Conservation (phyloP, 139 green algal species). For the Micractinium conductrix region DNA sequence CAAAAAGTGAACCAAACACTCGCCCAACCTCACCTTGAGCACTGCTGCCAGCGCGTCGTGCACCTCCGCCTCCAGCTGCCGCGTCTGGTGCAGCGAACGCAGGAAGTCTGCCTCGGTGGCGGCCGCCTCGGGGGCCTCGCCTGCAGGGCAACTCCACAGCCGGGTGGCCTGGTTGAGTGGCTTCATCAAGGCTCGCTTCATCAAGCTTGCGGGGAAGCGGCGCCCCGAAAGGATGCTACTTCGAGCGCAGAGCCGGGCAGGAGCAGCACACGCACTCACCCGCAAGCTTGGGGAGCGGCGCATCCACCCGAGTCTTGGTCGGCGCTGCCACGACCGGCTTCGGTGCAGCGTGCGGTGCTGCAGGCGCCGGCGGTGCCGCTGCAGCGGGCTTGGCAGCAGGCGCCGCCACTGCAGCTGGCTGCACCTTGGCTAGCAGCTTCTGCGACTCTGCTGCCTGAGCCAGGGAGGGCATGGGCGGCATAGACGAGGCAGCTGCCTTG, state of each 20-base stretch:
- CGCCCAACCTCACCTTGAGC: constrained; percentile 30
- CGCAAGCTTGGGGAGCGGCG: neutral
- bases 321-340: neutral
- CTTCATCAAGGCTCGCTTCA: too few relatives aligned
- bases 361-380: neutral
- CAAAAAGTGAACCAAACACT: too few relatives aligned
- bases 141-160: constrained; percentile 27
- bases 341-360: neutral
- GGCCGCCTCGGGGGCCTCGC: constrained; percentile 34
- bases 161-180: too few relatives aligned
- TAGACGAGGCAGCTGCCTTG: neutral
- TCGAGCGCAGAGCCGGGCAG: too few relatives aligned
- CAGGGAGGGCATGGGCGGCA: constrained; percentile 28
- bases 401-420: neutral
- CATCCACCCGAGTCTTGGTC: constrained; percentile 11
- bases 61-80: constrained; percentile 35
- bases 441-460: constrained; percentile 7
- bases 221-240: neutral
- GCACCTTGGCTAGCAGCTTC: constrained; percentile 29
- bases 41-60: constrained; percentile 14
- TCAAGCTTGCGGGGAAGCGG: neutral
- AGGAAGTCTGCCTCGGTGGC: constrained; percentile 49
- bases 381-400: neutral
- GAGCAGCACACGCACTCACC: neutral
- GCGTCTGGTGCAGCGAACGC: constrained; percentile 43